Conservation (phyloP, 2,329 filamentous ascomycete species). For the Pyricularia pennisetigena region DNA sequence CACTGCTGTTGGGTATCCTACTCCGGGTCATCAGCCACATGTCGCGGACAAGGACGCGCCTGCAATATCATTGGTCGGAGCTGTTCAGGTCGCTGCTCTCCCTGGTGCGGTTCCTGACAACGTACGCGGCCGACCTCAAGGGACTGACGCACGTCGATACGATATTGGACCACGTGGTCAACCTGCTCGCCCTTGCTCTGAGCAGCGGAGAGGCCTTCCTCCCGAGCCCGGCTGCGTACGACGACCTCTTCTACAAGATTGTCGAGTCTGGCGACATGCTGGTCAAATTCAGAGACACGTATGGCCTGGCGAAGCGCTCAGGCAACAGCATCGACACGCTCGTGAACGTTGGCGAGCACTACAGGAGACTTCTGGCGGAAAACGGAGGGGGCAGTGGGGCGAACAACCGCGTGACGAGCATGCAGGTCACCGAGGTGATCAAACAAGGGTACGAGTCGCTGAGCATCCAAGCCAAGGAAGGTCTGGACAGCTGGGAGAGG, state of each 20-base stretch:
- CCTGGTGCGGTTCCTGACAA: conserved; percentile 81
- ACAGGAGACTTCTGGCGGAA: conserved; percentile 66
- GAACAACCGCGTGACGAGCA: conserved; percentile 65
- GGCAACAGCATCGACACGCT: conserved; percentile 75
- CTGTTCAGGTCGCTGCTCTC: conserved; percentile 84
- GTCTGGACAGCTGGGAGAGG: conserved; percentile 73
- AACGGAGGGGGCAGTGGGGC: conserved; percentile 29
- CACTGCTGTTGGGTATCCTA: conserved; percentile 70
- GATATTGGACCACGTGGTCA: conserved; percentile 69
- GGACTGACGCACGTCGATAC: conserved; percentile 57
- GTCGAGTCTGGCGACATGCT: conserved; percentile 84
- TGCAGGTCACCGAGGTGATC: conserved; percentile 82
- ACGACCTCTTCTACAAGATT: conserved; percentile 97
- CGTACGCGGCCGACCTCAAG: conserved; percentile 71
- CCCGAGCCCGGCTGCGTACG: conserved; percentile 77
- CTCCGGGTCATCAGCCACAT: conserved; percentile 77
- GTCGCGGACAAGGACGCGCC: conserved; percentile 68
- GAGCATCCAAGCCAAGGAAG: conserved; percentile 82
- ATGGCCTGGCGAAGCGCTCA: conserved; percentile 45
- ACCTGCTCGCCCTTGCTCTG: conserved; percentile 73
- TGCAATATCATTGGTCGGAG: conserved; percentile 90
- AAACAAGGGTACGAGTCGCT: conserved; percentile 94
- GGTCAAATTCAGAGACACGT: conserved; percentile 71
- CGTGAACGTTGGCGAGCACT: conserved; percentile 74
- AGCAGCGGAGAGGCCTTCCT: conserved; percentile 86